Percentiles rank a stretch among this genome's conserved stretches.
Conservation (phyloP, 1,284 basidiomycete species). For the Cerioporus squamosus region DNA sequence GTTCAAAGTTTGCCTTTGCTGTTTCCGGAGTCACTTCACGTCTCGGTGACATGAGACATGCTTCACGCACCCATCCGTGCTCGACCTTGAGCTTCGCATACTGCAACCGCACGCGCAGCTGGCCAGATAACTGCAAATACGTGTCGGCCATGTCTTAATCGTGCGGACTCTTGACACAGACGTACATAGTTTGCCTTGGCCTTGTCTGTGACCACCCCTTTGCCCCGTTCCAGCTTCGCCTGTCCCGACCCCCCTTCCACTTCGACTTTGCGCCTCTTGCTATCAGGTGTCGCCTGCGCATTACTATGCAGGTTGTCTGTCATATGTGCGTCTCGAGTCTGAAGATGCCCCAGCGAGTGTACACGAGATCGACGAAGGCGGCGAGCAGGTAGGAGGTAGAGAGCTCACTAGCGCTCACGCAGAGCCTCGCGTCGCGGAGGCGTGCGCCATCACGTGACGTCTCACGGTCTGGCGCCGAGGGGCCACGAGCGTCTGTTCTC, state of each 20-base stretch:
- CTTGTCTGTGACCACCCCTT: constrained; percentile 42
- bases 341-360: not conserved
- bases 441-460: constrained; percentile 20
- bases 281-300: not conserved
- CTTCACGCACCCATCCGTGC: constrained; percentile 69
- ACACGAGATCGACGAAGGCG: not conserved
- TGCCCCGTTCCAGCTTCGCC: constrained; percentile 9
- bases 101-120: constrained; percentile 75
- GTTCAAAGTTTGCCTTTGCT: constrained; percentile 77
- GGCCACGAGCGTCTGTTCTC: not conserved
- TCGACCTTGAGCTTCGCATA: constrained; percentile 81
- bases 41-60: no score
- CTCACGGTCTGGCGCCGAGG: no score
- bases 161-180: not conserved
- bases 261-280: constrained; percentile 19
- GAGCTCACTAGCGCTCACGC: not conserved
- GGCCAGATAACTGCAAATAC: constrained; percentile 61
- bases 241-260: constrained; percentile 2
- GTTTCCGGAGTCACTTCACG: not conserved
- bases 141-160: not conserved
- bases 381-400: not conserved
- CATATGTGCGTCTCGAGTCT: not conserved
- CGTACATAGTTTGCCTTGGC: constrained; percentile 68
- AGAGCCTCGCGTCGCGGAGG: constrained; percentile 14
- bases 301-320: constrained; percentile 2